Base-by-base conservation (phyloP, 2,329 filamentous ascomycete species). In the Aureobasidium musti region DNA sequence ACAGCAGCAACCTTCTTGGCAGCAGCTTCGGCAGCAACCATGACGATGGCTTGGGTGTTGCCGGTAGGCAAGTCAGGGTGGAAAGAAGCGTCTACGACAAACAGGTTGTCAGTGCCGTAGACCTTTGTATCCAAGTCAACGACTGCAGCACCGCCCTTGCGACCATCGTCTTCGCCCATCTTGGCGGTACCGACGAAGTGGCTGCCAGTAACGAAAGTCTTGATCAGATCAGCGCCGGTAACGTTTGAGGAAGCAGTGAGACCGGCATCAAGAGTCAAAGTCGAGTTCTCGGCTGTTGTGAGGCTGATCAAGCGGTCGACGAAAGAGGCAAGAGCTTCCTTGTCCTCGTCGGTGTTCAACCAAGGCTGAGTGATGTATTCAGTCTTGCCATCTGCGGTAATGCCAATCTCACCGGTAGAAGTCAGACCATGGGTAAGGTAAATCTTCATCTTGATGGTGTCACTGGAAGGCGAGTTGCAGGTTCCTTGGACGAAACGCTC, bases 61-160 rank as follows among this genome's bases (percentile, higher is more conserved):
- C 87, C 85, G 0, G 86, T 87, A 1, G 86, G 82, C 67, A 89
- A 83, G 69, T 88, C 87, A 0, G 87, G 87, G 77, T 89, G 87
- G 72, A 90, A 87, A 68, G 82, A 83, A 0, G 84, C 87, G 70
- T 90, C 87, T 2, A 89, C 84, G n/a, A 75, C 67, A 68, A 73
- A 76, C n/a, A 73, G 59, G 39, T 74, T 73, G 43, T 74, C 72
- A 5, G 73, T 74, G 26, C 73, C 73, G 72, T 86, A 89, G 6
- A 90, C 86, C 76, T 84, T 85, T 66, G 86, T 84, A 76, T 89
- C 80, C 13, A 81, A 74, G 70, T 89, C 87, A 1, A 89, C 87
- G 2, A 90, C 87, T 1, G 85, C 79, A 7, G 79, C 82, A 19
- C 87, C 86, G 54, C 78, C 78, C n/a, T 75, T 77, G 10, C 83